A percentile compares a stretch with the other conserved stretches of the same genome.
phyloP scores from a whole-genome alignment of 2,329 filamentous ascomycete genomes.

The Leptoxyphium fumago region DNA sequence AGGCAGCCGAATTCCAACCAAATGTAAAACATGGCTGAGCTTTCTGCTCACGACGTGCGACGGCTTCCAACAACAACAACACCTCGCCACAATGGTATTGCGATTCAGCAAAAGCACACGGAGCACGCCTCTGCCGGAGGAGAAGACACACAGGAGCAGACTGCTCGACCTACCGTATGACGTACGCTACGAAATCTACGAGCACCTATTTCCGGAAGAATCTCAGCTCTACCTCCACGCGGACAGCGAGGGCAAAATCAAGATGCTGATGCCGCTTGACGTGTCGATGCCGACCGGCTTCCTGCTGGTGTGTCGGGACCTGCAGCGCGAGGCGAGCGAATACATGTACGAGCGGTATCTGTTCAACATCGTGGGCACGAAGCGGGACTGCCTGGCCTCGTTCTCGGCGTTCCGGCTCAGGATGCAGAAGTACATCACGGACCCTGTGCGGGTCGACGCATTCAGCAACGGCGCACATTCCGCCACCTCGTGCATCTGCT shows the following conservation, averaged over 20 bases:
- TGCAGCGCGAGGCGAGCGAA: constrained; percentile 11
- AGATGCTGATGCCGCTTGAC: constrained; percentile 5
- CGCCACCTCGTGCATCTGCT: constrained; percentile 15
- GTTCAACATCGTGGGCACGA: constrained; percentile 19
- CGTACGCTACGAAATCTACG: constrained; percentile 16
- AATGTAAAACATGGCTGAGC: too few relatives aligned
- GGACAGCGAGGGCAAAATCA: constrained; percentile 2
- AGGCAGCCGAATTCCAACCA: too few relatives aligned
- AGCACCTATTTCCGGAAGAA: constrained; percentile 14
- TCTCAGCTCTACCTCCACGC: constrained; percentile 17
- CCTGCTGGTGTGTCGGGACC: constrained; percentile 7
- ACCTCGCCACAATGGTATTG: too few relatives aligned
- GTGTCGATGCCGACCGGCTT: constrained; percentile 6
- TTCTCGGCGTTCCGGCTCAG: constrained; percentile 10
- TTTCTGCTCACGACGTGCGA: too few relatives aligned
- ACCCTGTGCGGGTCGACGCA: constrained; percentile 12
- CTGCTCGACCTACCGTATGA: constrained; percentile 16
- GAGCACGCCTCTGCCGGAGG: too few relatives aligned
- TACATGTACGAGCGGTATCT: constrained; percentile 19
- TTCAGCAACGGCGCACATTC: constrained; percentile 19
- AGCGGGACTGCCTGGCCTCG: constrained; percentile 11
- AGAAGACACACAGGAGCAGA: background rate
- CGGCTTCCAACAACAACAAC: too few relatives aligned
- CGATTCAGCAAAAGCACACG: too few relatives aligned
- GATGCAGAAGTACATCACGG: constrained; percentile 9